Evolutionary conservation across 2,329 filamentous ascomycete species (phyloP).

Genomic region (Nothomitra cinnamomea): DNA sequence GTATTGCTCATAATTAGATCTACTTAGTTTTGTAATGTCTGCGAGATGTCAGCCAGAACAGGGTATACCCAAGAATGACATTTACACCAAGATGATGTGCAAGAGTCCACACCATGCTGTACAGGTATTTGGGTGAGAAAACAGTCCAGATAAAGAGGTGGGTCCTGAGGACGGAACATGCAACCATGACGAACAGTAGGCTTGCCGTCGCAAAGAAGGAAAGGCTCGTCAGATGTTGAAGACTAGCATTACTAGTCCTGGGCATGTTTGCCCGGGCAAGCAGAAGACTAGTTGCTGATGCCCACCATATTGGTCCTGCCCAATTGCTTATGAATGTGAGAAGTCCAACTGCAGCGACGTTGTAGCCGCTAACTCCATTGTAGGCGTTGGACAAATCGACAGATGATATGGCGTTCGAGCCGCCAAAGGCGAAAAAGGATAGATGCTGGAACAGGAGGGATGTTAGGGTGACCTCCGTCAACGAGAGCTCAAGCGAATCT

Average conservation of each 20-base stretch:
- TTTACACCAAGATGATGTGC: slow-evolving; percentile 67
- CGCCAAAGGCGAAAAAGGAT: slow-evolving; percentile 79
- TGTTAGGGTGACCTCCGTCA: slow-evolving; percentile 47
- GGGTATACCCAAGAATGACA: slow-evolving; percentile 39
- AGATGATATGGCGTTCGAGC: slow-evolving; percentile 89
- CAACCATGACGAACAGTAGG: slow-evolving; percentile 64
- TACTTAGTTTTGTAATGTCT: not conserved
- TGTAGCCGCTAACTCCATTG: slow-evolving; percentile 75
- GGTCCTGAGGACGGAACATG: slow-evolving; percentile 66
- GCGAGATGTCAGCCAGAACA: slow-evolving; percentile 29
- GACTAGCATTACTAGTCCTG: slow-evolving; percentile 3
- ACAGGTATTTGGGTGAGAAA: slow-evolving; percentile 92
- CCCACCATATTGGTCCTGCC: slow-evolving; percentile 83
- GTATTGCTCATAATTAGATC: not conserved
- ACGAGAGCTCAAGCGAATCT: slow-evolving; percentile 23
- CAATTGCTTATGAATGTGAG: slow-evolving; percentile 84
- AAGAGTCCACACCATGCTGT: slow-evolving; percentile 74
- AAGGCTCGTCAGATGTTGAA: slow-evolving; percentile 39
- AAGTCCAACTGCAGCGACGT: slow-evolving; percentile 59
- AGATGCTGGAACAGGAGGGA: slow-evolving; percentile 62
- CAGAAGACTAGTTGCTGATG: slow-evolving; percentile 45
- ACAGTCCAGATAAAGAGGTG: slow-evolving; percentile 99
- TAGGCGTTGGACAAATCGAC: slow-evolving; percentile 89
- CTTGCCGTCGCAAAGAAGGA: slow-evolving; percentile 54
- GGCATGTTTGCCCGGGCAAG: slow-evolving; percentile 22